Conservation (phyloP, 495 filamentous ascomycete species). For the Podospora australis region DNA sequence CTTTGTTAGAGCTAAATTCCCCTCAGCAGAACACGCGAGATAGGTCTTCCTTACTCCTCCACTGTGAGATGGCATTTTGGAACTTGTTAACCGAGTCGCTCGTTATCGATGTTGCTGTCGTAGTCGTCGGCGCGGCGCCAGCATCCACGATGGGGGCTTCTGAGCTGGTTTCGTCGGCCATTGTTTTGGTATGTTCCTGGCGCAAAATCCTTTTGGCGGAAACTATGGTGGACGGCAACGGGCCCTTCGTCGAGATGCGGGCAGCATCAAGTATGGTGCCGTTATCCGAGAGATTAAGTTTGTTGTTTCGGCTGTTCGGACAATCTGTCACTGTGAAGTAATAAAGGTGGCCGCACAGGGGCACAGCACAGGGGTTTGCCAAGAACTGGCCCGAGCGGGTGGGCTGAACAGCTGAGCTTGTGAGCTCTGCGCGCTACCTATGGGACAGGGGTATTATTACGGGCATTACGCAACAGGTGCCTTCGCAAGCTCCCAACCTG, state of each 20-base stretch:
- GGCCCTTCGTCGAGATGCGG: slow-evolving; percentile 8
- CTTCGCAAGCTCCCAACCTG: no score
- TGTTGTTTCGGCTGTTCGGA: background rate
- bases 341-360: slow-evolving; percentile 12
- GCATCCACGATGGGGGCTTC: slow-evolving; percentile 19
- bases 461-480: no score
- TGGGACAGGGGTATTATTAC: no score
- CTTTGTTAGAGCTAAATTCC: no score
- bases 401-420: background rate
- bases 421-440: no score
- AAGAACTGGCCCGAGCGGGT: slow-evolving; percentile 5
- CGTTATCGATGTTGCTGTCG: slow-evolving; percentile 12
- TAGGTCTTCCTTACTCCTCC: slow-evolving; percentile 95
- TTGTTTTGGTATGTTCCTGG: slow-evolving; percentile 11
- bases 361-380: background rate
- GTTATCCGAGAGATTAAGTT: background rate
- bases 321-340: background rate
- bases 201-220: background rate
- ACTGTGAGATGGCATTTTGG: slow-evolving; percentile 88
- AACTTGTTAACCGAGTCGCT: slow-evolving; percentile 76
- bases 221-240: slow-evolving; percentile 3
- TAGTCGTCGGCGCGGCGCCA: slow-evolving; percentile 6
- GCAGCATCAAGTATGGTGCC: slow-evolving; percentile 12
- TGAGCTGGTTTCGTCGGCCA: slow-evolving; percentile 21
- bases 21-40: no score